These are phyloP conservation scores for Apiotrichum porosum DNA, from an alignment of 1,284 basidiomycete genomes.

Conservation along the genomic window DNA sequence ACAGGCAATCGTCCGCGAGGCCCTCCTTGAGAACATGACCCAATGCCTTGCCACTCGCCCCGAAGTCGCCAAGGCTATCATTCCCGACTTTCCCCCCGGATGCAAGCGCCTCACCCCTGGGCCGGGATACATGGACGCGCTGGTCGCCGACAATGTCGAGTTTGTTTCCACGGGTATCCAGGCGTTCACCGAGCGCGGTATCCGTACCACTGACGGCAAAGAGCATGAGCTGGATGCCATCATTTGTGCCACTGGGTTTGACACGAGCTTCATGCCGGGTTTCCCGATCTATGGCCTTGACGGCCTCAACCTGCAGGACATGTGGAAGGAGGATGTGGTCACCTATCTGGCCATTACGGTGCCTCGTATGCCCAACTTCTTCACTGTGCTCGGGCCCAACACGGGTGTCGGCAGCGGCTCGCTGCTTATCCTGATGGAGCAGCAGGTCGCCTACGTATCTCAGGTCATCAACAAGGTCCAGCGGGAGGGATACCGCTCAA, in stretches of 20 bases:
- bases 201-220: slow-evolving; percentile 15
- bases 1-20: slow-evolving; percentile 9
- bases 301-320: slow-evolving; percentile 33
- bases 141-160: slow-evolving; percentile 29
- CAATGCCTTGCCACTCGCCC: slow-evolving; percentile 14
- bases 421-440: slow-evolving; percentile 19
- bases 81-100: slow-evolving; percentile 24
- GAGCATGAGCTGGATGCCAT: slow-evolving; percentile 30
- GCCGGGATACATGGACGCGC: slow-evolving; percentile 40
- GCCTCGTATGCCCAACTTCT: slow-evolving; percentile 34
- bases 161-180: slow-evolving; percentile 21
- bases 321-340: slow-evolving; percentile 27
- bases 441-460: slow-evolving; percentile 15
- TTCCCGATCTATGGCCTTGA: slow-evolving; percentile 25
- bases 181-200: slow-evolving; percentile 24
- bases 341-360: slow-evolving; percentile 32
- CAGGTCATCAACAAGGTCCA: slow-evolving; percentile 13
- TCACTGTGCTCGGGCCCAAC: slow-evolving; percentile 11
- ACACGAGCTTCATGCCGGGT: slow-evolving; percentile 29
- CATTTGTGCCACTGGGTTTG: slow-evolving; percentile 36
- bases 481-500: slow-evolving; percentile 13
- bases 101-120: slow-evolving; percentile 41
- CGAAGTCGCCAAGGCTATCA: slow-evolving; percentile 19
- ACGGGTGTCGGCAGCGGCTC: slow-evolving; percentile 5
- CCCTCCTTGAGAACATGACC: slow-evolving; percentile 21